Evolutionary conservation across 345 rosid genomes (phyloP), one percentile per base, ranked within the genome.

Genomic region (Gynandropsis gynandra): DNA sequence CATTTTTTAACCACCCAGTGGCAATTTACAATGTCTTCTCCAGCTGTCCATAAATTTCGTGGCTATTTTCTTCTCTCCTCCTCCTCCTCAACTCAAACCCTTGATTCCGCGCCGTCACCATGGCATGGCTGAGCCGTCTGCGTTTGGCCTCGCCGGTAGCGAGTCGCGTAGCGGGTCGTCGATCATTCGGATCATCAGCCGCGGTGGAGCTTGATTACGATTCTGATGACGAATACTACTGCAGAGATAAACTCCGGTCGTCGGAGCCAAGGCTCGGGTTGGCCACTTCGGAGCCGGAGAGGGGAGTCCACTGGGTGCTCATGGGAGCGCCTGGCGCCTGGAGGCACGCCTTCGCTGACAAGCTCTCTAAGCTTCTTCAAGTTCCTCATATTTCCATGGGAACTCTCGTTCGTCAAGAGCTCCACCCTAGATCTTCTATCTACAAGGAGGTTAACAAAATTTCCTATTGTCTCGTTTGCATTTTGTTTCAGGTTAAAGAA

Each of bases 321-420:
- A 85, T 92, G 46, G 97, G 97, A 1, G 88, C 78, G 10, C 85
- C 86, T 1, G 82, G 81, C 16, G 82, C 79, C 1, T 73, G 79
- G 69, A 82, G 82, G 40, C 86, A 75, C 61, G 74, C 74, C n/a
- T 87, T 76, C 54, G 97, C 97, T 0, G 83, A 78, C 64, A 75
- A 67, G 68, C 86, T 92, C 45, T 79, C 97, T n/a, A 74, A 74
- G 50, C 93, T 92, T 63, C 77, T 92, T 21, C 64, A 78, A 53
- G 82, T 92, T 65, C 95, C 98, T 54, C 93, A 81, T 71, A 87
- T 92, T 70, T 92, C 97, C 59, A 85, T 82, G 94, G 94, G 82
- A 18, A 62, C 89, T 15, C 88, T 92, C 54, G 74, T 87, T 31
- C 78, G 89, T 5, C 95, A 87, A 57, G 85, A 92, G 80, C 86